Base-by-base conservation (phyloP, 2,329 filamentous ascomycete species). In the Xenoacremonium recifei region DNA sequence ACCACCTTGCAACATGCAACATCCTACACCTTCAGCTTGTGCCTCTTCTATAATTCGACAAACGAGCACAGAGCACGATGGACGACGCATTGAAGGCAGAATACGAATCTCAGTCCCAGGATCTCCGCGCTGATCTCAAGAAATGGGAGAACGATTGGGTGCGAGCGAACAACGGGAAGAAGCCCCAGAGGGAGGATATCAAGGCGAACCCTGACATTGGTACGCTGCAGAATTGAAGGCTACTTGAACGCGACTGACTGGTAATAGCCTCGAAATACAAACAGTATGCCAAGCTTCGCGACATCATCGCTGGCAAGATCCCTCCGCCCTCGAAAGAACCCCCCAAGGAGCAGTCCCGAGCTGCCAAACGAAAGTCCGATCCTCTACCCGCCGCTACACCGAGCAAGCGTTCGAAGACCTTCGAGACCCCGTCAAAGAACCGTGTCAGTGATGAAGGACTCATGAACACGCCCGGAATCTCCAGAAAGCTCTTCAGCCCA, bases 101-200 rank as follows among this genome's bases (percentile, higher is more conserved):
- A 40, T 78, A 76, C 44, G 77, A 81, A 57, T 59, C 55, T 9
- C 69, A 74, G 54, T 75, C 73, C 11, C 70, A 73, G 49, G 59
- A 72, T 37, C 68, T 90, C n/a, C 78, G 85, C n/a, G 67, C 71
- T 27, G 81, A 87, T 48, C 68, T 92, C 35, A 92, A 92, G 65
- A 64, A 65, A 50, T 93, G 87, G 82, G 88, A 93, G 61, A 80
- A 72, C 49, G 69, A 77, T 6, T 92, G 87, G 71, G 76, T 79
- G 5, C 68, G 69, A 18, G 62, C 70, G 13, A 76, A 91, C 57
- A 70, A 68, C 21, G 86, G 87, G 37, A 76, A 73, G 49, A 91
- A 89, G 68, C 84, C 87, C 4, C 71, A 75, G 37, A 77, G 85
- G 43, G 77, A 82, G n/a, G 86, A 89, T 57, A 90, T 92, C 70